These are phyloP conservation scores for Albatrellus ellisii DNA, from an alignment of 768 basidiomycete species.

Conservation along the genomic window DNA sequence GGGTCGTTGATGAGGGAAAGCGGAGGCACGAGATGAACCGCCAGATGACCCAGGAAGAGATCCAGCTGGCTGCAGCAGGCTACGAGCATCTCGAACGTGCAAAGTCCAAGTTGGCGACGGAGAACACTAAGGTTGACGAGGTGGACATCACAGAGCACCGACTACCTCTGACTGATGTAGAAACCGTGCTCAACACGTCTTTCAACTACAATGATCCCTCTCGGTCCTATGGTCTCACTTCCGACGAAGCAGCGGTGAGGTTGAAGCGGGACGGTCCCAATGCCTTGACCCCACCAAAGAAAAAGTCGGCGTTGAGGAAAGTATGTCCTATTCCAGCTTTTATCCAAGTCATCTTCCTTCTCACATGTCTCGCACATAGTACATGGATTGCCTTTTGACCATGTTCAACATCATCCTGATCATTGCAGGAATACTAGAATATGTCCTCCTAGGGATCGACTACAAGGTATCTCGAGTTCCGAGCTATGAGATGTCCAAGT, in stretches of 20 bases:
- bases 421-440: conserved; percentile 51
- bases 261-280: conserved; percentile 48
- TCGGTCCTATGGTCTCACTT: conserved; percentile 35
- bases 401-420: conserved; percentile 58
- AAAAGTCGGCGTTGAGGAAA: conserved; percentile 52
- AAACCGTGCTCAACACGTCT: conserved; percentile 29
- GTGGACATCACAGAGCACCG: conserved; percentile 47
- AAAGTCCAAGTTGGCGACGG: conserved; percentile 20
- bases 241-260: conserved; percentile 37
- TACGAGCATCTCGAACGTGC: conserved; percentile 47
- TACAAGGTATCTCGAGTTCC: conserved; percentile 30
- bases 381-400: conserved; percentile 46
- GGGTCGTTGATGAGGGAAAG: conserved; percentile 18
- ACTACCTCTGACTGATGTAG: conserved; percentile 29
- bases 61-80: conserved; percentile 52
- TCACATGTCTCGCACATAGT: conserved; percentile 32
- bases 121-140: conserved; percentile 22
- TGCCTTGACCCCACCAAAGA: conserved; percentile 52
- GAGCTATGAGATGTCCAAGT: background rate
- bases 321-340: conserved; percentile 19
- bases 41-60: conserved; percentile 54
- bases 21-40: conserved; percentile 45
- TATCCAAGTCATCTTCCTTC: background rate
- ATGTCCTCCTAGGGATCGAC: conserved; percentile 47
- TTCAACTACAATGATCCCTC: conserved; percentile 41